phyloP scores from a whole-genome alignment of 768 basidiomycete species.

The Naematelia encephala region DNA sequence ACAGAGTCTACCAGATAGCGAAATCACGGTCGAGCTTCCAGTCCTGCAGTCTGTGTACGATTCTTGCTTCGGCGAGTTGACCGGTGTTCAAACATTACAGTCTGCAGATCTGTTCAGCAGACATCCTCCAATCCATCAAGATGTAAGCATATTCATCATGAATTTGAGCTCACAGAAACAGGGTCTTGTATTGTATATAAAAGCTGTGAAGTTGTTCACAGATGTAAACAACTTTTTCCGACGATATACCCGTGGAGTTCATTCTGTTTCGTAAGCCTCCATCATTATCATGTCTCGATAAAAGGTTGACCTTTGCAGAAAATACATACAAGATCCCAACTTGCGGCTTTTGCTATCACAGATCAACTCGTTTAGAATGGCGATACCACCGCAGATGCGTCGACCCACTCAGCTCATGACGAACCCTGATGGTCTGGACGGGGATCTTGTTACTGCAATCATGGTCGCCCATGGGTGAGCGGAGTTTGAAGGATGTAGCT shows the following conservation, averaged over 20 bases:
- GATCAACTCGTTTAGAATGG: conserved; percentile 34
- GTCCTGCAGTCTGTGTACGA: conserved; percentile 29
- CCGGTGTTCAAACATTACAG: conserved; percentile 29
- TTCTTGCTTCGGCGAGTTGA: conserved; percentile 18
- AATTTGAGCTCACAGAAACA: background rate
- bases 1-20: conserved; percentile 29
- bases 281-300: background rate
- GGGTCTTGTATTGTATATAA: conserved; percentile 31
- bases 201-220: conserved; percentile 29
- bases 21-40: conserved; percentile 41
- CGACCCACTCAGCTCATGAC: conserved; percentile 17
- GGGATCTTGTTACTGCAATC: conserved; percentile 25
- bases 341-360: conserved; percentile 27
- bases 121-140: conserved; percentile 29
- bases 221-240: conserved; percentile 34
- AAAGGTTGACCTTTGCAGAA: conserved; percentile 5
- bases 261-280: conserved; percentile 21
- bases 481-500: background rate
- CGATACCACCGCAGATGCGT: conserved; percentile 30
- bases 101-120: conserved; percentile 21
- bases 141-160: conserved; percentile 20
- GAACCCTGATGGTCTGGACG: conserved; percentile 14
- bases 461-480: conserved; percentile 32
- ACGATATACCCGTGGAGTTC: conserved; percentile 22
- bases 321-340: conserved; percentile 16